These are phyloP conservation scores for Trichoderma asperelloides DNA, from an alignment of 495 filamentous ascomycete species.

Conservation along the genomic window DNA sequence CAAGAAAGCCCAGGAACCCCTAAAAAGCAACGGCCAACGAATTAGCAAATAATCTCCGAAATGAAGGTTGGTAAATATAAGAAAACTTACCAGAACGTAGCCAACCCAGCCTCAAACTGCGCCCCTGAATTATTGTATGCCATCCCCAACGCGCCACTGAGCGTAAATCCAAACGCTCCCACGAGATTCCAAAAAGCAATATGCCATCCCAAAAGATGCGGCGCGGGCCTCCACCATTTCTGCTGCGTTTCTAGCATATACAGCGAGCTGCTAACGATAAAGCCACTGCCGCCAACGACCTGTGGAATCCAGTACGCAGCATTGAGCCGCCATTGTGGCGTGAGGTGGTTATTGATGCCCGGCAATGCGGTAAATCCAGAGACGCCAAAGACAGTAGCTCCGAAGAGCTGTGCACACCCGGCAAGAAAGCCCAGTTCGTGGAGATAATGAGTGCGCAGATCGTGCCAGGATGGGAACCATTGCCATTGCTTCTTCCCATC, in stretches of 20 bases:
- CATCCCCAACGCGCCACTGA: constrained; percentile 57
- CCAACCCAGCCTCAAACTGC: constrained; percentile 46
- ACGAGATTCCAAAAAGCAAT: constrained; percentile 36
- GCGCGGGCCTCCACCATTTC: constrained; percentile 55
- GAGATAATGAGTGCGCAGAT: constrained; percentile 54
- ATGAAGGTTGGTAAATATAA: neutral
- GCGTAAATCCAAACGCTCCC: constrained; percentile 57
- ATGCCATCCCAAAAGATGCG: constrained; percentile 47
- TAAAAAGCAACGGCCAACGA: constrained; percentile 39
- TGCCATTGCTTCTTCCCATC: constrained; percentile 33
- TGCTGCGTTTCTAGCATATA: constrained; percentile 66
- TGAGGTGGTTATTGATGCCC: constrained; percentile 33
- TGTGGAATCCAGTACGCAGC: constrained; percentile 61
- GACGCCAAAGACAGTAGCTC: constrained; percentile 61
- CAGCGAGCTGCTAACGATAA: constrained; percentile 48
- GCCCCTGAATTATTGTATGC: constrained; percentile 26
- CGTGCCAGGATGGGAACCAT: constrained; percentile 51
- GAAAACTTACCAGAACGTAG: constrained; percentile 14
- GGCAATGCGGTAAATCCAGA: constrained; percentile 58
- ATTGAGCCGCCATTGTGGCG: constrained; percentile 29
- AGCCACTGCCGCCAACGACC: constrained; percentile 56
- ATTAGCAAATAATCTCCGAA: neutral
- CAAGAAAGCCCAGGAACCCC: constrained; percentile 63
- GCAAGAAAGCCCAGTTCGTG: constrained; percentile 63
- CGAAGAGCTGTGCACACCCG: constrained; percentile 49